Evolutionary conservation across 2,329 filamentous ascomycete species (phyloP).

Genomic region (Diaporthe sp.): DNA sequence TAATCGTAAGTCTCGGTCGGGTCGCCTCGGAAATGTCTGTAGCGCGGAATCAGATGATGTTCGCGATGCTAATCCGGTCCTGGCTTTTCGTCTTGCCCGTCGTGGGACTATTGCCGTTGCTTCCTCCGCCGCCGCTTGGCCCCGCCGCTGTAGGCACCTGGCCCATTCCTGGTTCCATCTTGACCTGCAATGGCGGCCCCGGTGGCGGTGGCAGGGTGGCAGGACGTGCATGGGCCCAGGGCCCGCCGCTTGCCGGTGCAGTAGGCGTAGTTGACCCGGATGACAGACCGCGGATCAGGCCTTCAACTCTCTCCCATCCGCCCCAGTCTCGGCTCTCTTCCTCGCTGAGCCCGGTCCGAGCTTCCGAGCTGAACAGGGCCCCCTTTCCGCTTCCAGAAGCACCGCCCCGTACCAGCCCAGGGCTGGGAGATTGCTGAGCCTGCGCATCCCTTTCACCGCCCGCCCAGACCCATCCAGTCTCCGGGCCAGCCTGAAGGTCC

Average conservation of each 20-base stretch:
- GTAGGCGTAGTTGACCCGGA: conserved; percentile 48
- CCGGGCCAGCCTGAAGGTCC: conserved; percentile 85
- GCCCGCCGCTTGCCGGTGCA: conserved; percentile 31
- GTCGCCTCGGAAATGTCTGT: not conserved
- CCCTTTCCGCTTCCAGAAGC: conserved; percentile 49
- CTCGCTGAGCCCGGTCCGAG: conserved; percentile 65
- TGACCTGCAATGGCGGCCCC: conserved; percentile 47
- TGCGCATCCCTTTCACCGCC: conserved; percentile 66
- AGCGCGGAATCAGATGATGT: conserved; percentile 54
- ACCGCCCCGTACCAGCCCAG: conserved; percentile 39
- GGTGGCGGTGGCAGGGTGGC: conserved; percentile 34
- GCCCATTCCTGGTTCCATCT: conserved; percentile 47
- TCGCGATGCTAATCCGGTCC: conserved; percentile 61
- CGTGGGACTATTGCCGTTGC: conserved; percentile 51
- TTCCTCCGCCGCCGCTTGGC: conserved; percentile 39
- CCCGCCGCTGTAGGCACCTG: conserved; percentile 31
- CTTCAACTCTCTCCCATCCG: conserved; percentile 83
- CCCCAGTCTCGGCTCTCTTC: conserved; percentile 79
- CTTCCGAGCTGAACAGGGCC: conserved; percentile 61
- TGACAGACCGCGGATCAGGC: conserved; percentile 69
- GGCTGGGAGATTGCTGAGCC: conserved; percentile 50
- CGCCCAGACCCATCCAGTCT: conserved; percentile 88
- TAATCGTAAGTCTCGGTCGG: not conserved
- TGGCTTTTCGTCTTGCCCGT: conserved; percentile 54
- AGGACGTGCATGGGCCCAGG: conserved; percentile 35